These are phyloP conservation scores for Aspergillus ostianus DNA, from an alignment of 495 filamentous ascomycete species.

Conservation along the genomic window DNA sequence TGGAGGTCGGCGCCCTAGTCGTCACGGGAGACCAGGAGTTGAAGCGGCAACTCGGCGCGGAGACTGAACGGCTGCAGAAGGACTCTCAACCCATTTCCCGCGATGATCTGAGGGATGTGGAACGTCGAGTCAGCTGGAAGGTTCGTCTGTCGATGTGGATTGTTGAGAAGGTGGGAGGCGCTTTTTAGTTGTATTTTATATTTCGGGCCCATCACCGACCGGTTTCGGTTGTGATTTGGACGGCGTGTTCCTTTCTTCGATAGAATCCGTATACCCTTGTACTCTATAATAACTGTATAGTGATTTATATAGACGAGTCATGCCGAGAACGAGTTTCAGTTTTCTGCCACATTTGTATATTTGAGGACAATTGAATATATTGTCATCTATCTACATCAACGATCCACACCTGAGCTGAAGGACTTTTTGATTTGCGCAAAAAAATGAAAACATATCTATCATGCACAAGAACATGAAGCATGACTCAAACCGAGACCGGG, in stretches of 20 bases:
- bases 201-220: constrained; percentile 9
- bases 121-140: constrained; percentile 79
- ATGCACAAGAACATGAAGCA: not conserved
- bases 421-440: not conserved
- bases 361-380: not conserved
- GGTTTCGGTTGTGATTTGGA: not conserved
- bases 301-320: not conserved
- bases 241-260: not conserved
- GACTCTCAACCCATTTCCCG: constrained; percentile 62
- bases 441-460: not conserved
- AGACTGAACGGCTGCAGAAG: constrained; percentile 75
- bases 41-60: constrained; percentile 69
- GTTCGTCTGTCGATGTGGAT: constrained; percentile 93
- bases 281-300: not conserved
- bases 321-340: not conserved
- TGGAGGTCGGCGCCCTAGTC: constrained; percentile 83
- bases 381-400: not conserved
- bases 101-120: constrained; percentile 74
- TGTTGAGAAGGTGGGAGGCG: constrained; percentile 68
- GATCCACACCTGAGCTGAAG: not conserved
- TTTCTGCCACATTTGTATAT: not conserved
- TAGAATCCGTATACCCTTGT: constrained; percentile 12
- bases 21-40: constrained; percentile 75
- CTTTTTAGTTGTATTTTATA: constrained; percentile 45
- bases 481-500: not conserved